phyloP scores from a whole-genome alignment of 176 grass and related monocot genomes.

The Hordeum marinum region DNA sequence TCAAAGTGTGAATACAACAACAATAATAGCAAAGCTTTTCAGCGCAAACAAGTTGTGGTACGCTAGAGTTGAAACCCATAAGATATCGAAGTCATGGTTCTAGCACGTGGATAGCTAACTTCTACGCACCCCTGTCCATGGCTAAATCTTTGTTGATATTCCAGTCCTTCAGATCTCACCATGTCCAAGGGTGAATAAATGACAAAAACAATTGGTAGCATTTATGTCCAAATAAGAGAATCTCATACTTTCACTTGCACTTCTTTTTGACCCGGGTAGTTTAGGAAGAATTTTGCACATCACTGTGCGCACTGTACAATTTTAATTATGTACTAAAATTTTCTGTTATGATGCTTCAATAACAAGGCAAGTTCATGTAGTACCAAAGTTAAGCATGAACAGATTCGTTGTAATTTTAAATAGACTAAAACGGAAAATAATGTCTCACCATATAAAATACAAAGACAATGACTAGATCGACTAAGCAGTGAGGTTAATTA shows the following conservation, averaged over 20 bases:
- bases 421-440: neutral
- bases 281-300: neutral
- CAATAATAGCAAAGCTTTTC: neutral
- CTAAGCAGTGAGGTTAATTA: neutral
- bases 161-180: no score
- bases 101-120: no score
- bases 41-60: no score
- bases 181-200: neutral
- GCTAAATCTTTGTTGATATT: no score
- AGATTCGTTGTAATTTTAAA: neutral
- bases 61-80: no score
- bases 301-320: neutral
- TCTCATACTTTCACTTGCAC: neutral
- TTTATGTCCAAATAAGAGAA: neutral
- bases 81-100: no score
- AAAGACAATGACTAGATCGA: neutral
- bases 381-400: neutral
- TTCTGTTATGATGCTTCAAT: neutral
- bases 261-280: neutral
- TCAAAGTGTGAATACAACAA: neutral
- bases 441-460: slow-evolving; percentile 6
- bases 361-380: neutral
- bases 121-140: no score
- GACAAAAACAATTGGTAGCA: neutral
- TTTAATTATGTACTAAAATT: neutral